phyloP scores from a whole-genome alignment of 768 basidiomycete genomes.

The Pholiota microspora region DNA sequence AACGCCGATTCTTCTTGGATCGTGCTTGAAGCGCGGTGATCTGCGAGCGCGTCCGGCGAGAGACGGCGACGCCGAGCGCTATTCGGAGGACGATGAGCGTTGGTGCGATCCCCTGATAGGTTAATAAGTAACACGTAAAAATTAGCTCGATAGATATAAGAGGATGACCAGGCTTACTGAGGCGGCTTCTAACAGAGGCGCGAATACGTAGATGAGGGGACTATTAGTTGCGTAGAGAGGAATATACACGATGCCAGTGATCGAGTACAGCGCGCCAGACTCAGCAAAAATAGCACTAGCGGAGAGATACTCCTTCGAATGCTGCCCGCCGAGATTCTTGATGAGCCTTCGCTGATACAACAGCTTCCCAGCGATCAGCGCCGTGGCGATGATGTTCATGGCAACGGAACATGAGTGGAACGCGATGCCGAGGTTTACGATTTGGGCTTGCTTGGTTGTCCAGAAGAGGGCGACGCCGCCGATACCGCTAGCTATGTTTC shows the following conservation, averaged over 20 bases:
- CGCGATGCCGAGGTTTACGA: conserved; percentile 2
- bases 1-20: not conserved
- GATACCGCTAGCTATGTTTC: not conserved
- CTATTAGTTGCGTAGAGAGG: conserved; percentile 9
- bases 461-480: not conserved
- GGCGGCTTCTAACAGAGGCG: conserved; percentile 6
- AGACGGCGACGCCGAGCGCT: conserved; percentile 10
- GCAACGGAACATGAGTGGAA: conserved; percentile 11
- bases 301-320: conserved; percentile 7
- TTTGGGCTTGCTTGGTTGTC: not conserved
- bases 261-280: conserved; percentile 10
- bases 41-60: not conserved
- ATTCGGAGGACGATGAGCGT: conserved; percentile 11
- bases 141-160: not conserved
- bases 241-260: conserved; percentile 10
- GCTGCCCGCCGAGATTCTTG: conserved; percentile 6
- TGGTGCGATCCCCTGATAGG: conserved; percentile 10
- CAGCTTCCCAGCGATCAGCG: conserved; percentile 8
- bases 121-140: not conserved
- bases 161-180: not conserved
- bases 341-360: conserved; percentile 9
- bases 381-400: conserved; percentile 8
- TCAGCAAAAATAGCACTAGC: conserved; percentile 12
- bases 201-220: conserved; percentile 6
- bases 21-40: not conserved